Evolutionary conservation across 176 grass and related monocot species (phyloP), one percentile per base, ranked within the genome.

Genomic region (Oryza glaberrima): DNA sequence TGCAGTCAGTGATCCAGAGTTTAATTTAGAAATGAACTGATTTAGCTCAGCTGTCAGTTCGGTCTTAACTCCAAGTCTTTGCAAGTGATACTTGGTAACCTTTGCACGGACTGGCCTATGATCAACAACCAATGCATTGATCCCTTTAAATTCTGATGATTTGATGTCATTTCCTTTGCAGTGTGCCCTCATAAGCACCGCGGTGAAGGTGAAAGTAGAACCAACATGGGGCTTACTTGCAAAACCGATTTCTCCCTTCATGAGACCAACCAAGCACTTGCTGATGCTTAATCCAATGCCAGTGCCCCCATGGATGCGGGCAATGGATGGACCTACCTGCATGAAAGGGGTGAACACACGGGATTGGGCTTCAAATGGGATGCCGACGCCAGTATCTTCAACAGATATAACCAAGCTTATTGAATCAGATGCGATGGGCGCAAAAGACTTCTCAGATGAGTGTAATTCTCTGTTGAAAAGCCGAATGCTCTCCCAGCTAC

Each of bases 191-290:
- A 45, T 79, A 79, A 99, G 94, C 23, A 91, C 88, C 1, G 88
- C 92, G 64, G 90, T 96, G 81, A 99, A 99, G 73, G 93, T 91
- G 80, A 99, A 99, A 74, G 97, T 99, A 67, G 97, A 99, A 81
- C 97, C 97, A 65, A 96, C 90, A 65, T 77, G 7, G 26, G 75
- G 84, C 80, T 22, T 83, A 83, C 97, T 99, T 69, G 85, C 89
- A 88, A 92, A 99, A 64, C 94, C 90, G 1, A 99, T 99, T 84
- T 99, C 97, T 84, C 97, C 97, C 87, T 92, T 96, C 97, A 99
- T 99, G 65, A 99, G 90, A 47, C 90, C 76, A 79, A 99, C 97
- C 77, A 99, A 83, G 70, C 97, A 94, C 83, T 99, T 99, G 86
- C 97, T 96, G 63, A 99, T 99, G 88, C 94, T 99, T 49, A 99